A percentile compares a stretch with the other conserved stretches of the same genome.
Evolutionary conservation across 2,329 filamentous ascomycete species (phyloP).

Genomic region (Phyllosticta citriasiana): DNA sequence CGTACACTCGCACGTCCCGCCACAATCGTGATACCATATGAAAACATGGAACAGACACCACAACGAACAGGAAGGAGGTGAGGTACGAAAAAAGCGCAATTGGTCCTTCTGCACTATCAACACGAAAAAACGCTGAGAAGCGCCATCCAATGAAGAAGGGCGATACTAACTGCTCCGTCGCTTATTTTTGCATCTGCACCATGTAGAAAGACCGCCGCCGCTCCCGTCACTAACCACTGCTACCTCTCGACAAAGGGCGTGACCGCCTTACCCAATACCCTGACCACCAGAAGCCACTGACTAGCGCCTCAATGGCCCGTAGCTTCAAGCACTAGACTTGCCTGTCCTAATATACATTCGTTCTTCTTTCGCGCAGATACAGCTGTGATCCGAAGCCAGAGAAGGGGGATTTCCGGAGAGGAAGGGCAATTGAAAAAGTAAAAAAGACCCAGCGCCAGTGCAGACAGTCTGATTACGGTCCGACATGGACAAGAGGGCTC

Average conservation of each 20-base stretch:
- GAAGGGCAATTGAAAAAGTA: background rate
- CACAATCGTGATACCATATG: too few relatives aligned
- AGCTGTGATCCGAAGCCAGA: background rate
- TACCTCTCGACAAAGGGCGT: background rate
- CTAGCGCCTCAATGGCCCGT: background rate
- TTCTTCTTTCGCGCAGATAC: slow-evolving; percentile 7
- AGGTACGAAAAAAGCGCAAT: background rate
- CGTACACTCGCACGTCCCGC: too few relatives aligned
- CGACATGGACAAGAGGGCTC: background rate
- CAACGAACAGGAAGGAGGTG: background rate
- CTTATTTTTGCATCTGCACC: background rate
- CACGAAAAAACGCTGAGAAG: background rate
- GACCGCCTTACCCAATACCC: background rate
- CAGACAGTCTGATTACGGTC: background rate
- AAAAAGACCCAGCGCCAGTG: slow-evolving; percentile 4
- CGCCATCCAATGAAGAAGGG: background rate
- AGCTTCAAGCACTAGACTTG: slow-evolving; percentile 2
- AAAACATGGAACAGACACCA: background rate
- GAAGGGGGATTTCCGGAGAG: background rate
- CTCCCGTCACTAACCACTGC: background rate
- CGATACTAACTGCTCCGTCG: background rate
- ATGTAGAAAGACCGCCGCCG: background rate
- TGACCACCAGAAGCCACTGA: background rate
- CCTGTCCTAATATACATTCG: slow-evolving; percentile 11
- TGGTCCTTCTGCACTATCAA: background rate